Base-by-base conservation (phyloP, 202 grass and related monocot genomes). In the Zoysia matrella region DNA sequence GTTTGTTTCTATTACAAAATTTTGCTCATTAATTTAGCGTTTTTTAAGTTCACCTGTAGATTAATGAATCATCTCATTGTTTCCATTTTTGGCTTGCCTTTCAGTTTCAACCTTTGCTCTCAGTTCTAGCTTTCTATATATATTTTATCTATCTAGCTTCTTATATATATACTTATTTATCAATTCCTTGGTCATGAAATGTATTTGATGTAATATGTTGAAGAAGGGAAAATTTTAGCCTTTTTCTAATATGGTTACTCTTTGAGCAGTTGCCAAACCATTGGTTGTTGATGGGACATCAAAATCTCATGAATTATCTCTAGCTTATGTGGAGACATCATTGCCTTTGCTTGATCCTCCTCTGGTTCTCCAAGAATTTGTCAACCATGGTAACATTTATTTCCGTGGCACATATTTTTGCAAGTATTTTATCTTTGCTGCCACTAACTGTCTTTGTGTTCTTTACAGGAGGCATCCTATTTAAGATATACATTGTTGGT, bases 261-360 rank as follows among this genome's bases (percentile, higher is more conserved):
- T 11, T 45, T 76, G 55, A 91, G 62, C 79, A 98, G 95, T 98
- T 78, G 95, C 88, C 61, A 98, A 98, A 79, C 92, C 95, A 54
- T 89, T 98, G 62, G 84, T 98, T 3, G 92, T 89, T 81, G 89
- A 91, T 91, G 92, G 89, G 76, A 94, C 89, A 22, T 85, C 88
- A 58, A 95, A 93, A 72, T 95, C 88, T 85, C 95, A 98, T 83
- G 86, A 98, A 71, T 73, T 98, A 67, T 94, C 88, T 79, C 88
- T 98, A 71, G 92, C 85, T 12, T 98, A 89, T 60, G 88, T 30
- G 22, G 88, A 85, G 67, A 42, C 90, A 44, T 95, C 95, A 7
- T 72, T 98, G 69, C 77, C 95, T 76, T 83, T 86, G 74, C 90
- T 98, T 79, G 92, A 93, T 77, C 95, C 95, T 18, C 95, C 95